Conservation (phyloP, 805 yeast genomes). For the Ogataea zsoltii region DNA sequence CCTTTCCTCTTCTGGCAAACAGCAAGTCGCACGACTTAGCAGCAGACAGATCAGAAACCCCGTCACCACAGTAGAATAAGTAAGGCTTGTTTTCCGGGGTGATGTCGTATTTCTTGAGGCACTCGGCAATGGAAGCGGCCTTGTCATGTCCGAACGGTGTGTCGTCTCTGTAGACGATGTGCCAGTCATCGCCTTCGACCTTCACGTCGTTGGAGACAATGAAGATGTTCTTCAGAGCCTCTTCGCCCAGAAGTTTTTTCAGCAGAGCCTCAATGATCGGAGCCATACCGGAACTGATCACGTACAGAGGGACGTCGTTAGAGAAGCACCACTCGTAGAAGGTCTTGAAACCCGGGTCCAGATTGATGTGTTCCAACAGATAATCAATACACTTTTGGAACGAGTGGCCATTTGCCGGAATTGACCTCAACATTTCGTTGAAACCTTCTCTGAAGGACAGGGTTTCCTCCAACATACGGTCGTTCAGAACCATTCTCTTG, state of each 20-base stretch:
- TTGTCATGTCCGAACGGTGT: conserved; percentile 95
- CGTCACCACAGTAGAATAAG: conserved; percentile 95
- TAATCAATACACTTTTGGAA: conserved; percentile 78
- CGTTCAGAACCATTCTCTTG: conserved; percentile 66
- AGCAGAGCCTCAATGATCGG: conserved; percentile 85
- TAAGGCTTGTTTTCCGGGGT: conserved; percentile 49
- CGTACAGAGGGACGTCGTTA: conserved; percentile 76
- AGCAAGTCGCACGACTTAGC: conserved; percentile 92
- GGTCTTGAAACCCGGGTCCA: conserved; percentile 88
- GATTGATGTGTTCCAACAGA: conserved; percentile 61
- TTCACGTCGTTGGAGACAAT: conserved; percentile 70
- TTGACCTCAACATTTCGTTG: conserved; percentile 77
- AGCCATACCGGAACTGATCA: conserved; percentile 91
- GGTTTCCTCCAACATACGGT: conserved; percentile 68
- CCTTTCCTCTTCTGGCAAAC: conserved; percentile 92
- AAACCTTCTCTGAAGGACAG: conserved; percentile 81
- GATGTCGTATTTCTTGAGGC: conserved; percentile 33
- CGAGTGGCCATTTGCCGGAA: conserved; percentile 45
- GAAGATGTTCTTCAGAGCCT: conserved; percentile 68
- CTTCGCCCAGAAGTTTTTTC: conserved; percentile 71
- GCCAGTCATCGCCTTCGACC: conserved; percentile 66
- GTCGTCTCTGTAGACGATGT: conserved; percentile 81
- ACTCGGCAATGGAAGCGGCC: conserved; percentile 70
- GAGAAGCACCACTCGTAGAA: conserved; percentile 78
- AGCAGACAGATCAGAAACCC: conserved; percentile 92